Base-by-base conservation (phyloP, 768 basidiomycete species). In the Brasilioporus rufonigricans region DNA sequence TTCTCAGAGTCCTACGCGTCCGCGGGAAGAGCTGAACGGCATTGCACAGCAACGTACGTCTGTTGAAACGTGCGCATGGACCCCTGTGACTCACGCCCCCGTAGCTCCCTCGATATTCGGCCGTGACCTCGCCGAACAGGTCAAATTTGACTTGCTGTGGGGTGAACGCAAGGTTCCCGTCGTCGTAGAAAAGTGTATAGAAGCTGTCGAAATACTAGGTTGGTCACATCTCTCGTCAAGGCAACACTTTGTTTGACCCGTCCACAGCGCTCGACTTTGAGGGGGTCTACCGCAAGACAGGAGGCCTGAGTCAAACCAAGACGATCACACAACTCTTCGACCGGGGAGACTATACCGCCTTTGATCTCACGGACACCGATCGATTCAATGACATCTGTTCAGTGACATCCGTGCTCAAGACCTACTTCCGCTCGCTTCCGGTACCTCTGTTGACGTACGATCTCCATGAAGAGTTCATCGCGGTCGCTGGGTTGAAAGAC, bases 331-430 rank as follows among this genome's bases (percentile, higher is more conserved):
- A 95, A 59, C 77, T 96, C 24, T 99, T 99, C 64, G 97, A 98
- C 65, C 83, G 89, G 45, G 94, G 93, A 50, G 88, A 96, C 69
- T 96, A 97, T 69, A 68, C 77, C 16, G 77, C 91, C 0, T 98
- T 99, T 68, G 93, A 98, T 65, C 81, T 98, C 33, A 77, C 79
- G 44, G 93, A 99, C 69, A 73, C 79, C 5, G 90, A 96, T 63
- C 80, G 86, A 24, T 99, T 98, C 80, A 98, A 96, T 76, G 97
- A 99, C 70, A 93, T 99, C 56, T 93, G 91, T 70, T 93, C 93
- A 56, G 85, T 98, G 56, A 99, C 97, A 1, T 96, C 93, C 24
- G 95, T 98, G 27, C 79, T 99, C 65, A 98, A 99, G 77, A 91
- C 87, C 33, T 98, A 98, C 74, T 91, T 99, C 81, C 85, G 97